Evolutionary conservation across 73 alveolate genomes (phyloP), one percentile per base, ranked within the genome.

Genomic region (Paramecium bursaria): DNA sequence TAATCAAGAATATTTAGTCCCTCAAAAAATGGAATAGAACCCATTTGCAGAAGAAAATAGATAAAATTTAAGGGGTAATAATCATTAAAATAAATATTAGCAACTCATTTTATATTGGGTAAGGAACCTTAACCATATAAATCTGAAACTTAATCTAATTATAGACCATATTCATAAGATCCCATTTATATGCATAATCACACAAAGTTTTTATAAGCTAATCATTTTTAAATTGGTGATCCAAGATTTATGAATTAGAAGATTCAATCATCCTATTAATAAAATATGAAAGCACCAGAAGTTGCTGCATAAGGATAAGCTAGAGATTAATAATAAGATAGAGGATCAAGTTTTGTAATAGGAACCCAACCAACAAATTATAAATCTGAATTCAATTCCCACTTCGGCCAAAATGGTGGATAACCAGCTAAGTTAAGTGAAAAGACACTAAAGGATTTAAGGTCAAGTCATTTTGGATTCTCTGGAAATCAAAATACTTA

Each of bases 41-140:
- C 61, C 46, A 67, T 67, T 67, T 67, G 82, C 82, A 11, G 82
- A 67, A 67, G 82, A 67, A 21, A 67, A 67, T 42, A 67, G 82
- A 67, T 9, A 17, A 39, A 67, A 67, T 67, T 25, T 67, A n/a
- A 31, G 82, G 21, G 76, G 76, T 57, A 23, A 27, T 26, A 30
- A 2, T 57, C 33, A 2, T 2, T 10, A 27, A 30, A 7, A n/a
- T n/a, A n/a, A n/a, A 22, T 30, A 23, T 27, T 57, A 57, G 82
- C 82, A 39, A 67, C 82, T 67, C 82, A 67, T 42, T 67, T 67
- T 19, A 67, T 57, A 19, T 44, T 67, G 13, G 82, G 82, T 5
- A 67, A 67, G 7, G 82, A 67, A 25, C 27, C 22, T 35, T 35
- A 67, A 67, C 60, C 82, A 67, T 67, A 67, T 67, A 5, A 67